These are phyloP conservation scores for Viridothelium virens DNA, from an alignment of 495 filamentous ascomycete genomes.

Conservation along the genomic window DNA sequence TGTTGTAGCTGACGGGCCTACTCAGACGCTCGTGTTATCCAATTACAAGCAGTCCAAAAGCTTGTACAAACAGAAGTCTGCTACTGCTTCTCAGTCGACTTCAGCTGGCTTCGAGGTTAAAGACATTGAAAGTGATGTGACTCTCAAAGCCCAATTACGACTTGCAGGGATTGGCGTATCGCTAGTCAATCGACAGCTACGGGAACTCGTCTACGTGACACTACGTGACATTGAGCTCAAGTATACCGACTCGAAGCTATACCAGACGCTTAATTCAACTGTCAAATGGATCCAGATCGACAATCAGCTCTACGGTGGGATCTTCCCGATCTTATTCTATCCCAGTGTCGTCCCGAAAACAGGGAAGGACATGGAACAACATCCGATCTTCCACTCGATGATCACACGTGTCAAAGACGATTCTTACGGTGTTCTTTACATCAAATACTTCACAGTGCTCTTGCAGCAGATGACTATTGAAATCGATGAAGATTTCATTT, in stretches of 20 bases:
- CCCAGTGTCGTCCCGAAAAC: slow-evolving; percentile 98
- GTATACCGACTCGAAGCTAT: slow-evolving; percentile 82
- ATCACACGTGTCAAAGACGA: slow-evolving; percentile 95
- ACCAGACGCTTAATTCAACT: slow-evolving; percentile 79
- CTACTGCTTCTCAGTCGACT: slow-evolving; percentile 49
- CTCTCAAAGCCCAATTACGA: slow-evolving; percentile 77
- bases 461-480: slow-evolving; percentile 98
- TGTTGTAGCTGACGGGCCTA: slow-evolving; percentile 87
- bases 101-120: slow-evolving; percentile 84
- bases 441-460: slow-evolving; percentile 92
- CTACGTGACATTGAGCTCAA: slow-evolving; percentile 88
- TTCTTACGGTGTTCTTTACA: slow-evolving; percentile 94
- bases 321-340: slow-evolving; percentile 96
- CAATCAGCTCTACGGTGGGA: slow-evolving; percentile 95
- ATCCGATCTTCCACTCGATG: slow-evolving; percentile 87
- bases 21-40: slow-evolving; percentile 86
- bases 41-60: slow-evolving; percentile 92
- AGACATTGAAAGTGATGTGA: slow-evolving; percentile 74
- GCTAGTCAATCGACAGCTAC: slow-evolving; percentile 82
- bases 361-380: slow-evolving; percentile 90
- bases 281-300: slow-evolving; percentile 99
- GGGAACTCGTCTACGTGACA: slow-evolving; percentile 88
- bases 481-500: slow-evolving; percentile 96
- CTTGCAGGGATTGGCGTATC: slow-evolving; percentile 90
- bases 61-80: slow-evolving; percentile 76